Percentiles rank a stretch among this genome's conserved stretches.
Conservation (phyloP, 352 stramenopile species). For the Globisporangium lucens region DNA sequence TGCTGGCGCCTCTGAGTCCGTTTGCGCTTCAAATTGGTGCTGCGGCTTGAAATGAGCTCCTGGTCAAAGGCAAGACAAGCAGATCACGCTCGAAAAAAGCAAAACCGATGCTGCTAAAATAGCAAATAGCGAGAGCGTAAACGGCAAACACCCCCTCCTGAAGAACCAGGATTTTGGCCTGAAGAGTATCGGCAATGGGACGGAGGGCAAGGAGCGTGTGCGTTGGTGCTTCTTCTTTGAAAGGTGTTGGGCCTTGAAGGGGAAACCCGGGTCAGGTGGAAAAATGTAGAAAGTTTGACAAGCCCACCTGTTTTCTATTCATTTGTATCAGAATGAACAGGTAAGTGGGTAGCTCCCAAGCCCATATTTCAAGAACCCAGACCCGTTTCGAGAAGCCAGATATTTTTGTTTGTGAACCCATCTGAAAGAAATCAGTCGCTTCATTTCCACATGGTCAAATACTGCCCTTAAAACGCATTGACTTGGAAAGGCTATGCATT, state of each 20-base stretch:
- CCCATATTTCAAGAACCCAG: not conserved
- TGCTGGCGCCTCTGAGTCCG: not conserved
- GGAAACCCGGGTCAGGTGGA: not conserved
- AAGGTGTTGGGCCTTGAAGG: slow-evolving; percentile 6
- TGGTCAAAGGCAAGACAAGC: not conserved
- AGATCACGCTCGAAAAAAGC: slow-evolving; percentile 6
- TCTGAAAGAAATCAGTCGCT: slow-evolving; percentile 12
- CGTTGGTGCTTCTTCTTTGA: not conserved
- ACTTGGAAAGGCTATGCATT: slow-evolving; percentile 9
- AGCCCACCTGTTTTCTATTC: not conserved
- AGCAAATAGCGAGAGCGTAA: not conserved
- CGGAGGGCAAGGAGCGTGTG: not conserved
- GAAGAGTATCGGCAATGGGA: not conserved
- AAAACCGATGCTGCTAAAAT: slow-evolving; percentile 9
- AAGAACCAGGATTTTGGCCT: not conserved
- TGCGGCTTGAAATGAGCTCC: slow-evolving; percentile 9
- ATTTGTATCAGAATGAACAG: not conserved
- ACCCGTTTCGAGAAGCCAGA: not conserved
- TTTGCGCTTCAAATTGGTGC: slow-evolving; percentile 1
- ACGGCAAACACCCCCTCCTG: not conserved
- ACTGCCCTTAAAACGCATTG: not conserved
- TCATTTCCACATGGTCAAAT: slow-evolving; percentile 1
- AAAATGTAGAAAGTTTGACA: not conserved
- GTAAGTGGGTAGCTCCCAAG: not conserved
- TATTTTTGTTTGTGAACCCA: slow-evolving; percentile 13